Conservation (phyloP, 495 filamentous ascomycete genomes). For the Staphylotrichum longicolle region DNA sequence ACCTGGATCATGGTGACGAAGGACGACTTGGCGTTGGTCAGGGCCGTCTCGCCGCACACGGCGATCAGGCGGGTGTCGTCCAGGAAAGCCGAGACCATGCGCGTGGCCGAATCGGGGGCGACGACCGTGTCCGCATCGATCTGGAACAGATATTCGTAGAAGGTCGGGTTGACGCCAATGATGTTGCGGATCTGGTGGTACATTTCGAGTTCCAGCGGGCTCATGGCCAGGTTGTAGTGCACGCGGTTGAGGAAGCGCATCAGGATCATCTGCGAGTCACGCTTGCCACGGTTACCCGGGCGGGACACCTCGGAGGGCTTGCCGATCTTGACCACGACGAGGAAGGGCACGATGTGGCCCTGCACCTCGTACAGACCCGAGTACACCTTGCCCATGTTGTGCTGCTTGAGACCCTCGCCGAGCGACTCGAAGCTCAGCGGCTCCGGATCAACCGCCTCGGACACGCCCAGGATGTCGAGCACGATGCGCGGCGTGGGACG, state of each 20-base stretch:
- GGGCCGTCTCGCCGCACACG: slow-evolving; percentile 89
- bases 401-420: slow-evolving; percentile 93
- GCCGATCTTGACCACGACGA: slow-evolving; percentile 95
- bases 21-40: slow-evolving; percentile 89
- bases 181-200: slow-evolving; percentile 98
- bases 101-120: slow-evolving; percentile 83
- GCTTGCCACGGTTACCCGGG: slow-evolving; percentile 97
- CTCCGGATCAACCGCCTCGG: slow-evolving; percentile 92
- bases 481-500: slow-evolving; percentile 93
- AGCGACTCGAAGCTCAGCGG: slow-evolving; percentile 96
- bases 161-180: slow-evolving; percentile 96
- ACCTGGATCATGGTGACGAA: slow-evolving; percentile 99
- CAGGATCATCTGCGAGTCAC: slow-evolving; percentile 96
- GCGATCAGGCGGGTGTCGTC: slow-evolving; percentile 89
- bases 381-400: slow-evolving; percentile 99
- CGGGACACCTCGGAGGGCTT: slow-evolving; percentile 96
- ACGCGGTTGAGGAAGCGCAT: slow-evolving; percentile 99
- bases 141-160: slow-evolving; percentile 96
- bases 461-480: slow-evolving; percentile 92
- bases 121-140: slow-evolving; percentile 98
- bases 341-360: slow-evolving; percentile 95
- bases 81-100: slow-evolving; percentile 88
- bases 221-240: slow-evolving; percentile 95
- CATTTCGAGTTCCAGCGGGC: slow-evolving; percentile 94
- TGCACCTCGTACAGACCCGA: slow-evolving; percentile 97